Percentiles rank a stretch among this genome's conserved stretches.
Evolutionary conservation across 805 yeast genomes (phyloP).

Genomic region (Candida takata): DNA sequence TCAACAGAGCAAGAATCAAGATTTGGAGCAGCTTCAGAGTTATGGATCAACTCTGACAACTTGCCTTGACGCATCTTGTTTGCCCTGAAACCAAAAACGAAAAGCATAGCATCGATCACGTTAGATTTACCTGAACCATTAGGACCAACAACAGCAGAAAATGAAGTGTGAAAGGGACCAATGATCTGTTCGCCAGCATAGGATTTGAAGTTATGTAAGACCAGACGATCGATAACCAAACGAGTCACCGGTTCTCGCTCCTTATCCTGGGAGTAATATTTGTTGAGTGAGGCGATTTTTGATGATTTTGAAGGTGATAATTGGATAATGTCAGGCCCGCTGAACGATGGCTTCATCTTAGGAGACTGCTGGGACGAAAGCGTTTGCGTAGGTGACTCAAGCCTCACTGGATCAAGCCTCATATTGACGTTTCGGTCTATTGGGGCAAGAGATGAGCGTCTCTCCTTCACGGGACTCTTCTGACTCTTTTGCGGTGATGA

Average conservation of each 20-base stretch:
- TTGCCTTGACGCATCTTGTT: slow-evolving; percentile 95
- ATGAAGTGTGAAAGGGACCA: slow-evolving; percentile 92
- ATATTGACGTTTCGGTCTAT: slow-evolving; percentile 16
- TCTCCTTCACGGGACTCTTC: slow-evolving; percentile 20
- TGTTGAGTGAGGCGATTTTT: slow-evolving; percentile 25
- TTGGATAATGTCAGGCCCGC: slow-evolving; percentile 33
- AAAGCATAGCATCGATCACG: slow-evolving; percentile 91
- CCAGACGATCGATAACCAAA: slow-evolving; percentile 66
- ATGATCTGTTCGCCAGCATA: slow-evolving; percentile 90
- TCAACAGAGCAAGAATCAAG: slow-evolving; percentile 82
- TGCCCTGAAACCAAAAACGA: slow-evolving; percentile 96
- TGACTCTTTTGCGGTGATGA: slow-evolving; percentile 10
- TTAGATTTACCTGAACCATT: slow-evolving; percentile 98
- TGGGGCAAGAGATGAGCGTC: slow-evolving; percentile 18
- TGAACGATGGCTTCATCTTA: slow-evolving; percentile 28
- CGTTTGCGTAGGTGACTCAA: slow-evolving; percentile 16
- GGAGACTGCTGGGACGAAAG: slow-evolving; percentile 23
- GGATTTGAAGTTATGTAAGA: slow-evolving; percentile 83
- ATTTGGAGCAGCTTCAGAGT: slow-evolving; percentile 65
- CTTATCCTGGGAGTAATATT: slow-evolving; percentile 22
- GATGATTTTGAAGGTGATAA: slow-evolving; percentile 34
- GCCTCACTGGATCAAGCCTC: slow-evolving; percentile 8
- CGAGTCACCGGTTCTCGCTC: slow-evolving; percentile 39
- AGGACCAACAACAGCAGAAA: slow-evolving; percentile 97
- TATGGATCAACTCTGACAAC: slow-evolving; percentile 86